Conservation (phyloP, 129 eudicot genomes). For the Ambrosia artemisiifolia region DNA sequence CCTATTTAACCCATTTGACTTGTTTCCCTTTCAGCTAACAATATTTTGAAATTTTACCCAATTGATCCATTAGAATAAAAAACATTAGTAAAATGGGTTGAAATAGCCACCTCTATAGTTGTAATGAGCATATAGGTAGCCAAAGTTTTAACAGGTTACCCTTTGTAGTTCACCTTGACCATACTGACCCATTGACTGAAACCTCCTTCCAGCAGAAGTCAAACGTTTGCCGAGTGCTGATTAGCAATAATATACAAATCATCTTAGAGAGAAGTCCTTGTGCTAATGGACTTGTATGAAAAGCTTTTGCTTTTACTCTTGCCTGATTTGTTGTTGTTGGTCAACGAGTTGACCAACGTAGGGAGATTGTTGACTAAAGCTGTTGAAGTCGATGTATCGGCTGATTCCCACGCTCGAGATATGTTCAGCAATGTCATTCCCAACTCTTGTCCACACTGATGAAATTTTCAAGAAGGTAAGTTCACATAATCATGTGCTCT, state of each 20-base stretch:
- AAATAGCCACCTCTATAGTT: slow-evolving; percentile 11
- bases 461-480: not conserved
- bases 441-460: slow-evolving; percentile 87
- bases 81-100: not conserved
- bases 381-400: slow-evolving; percentile 72
- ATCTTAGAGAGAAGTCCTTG: slow-evolving; percentile 16
- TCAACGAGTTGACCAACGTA: slow-evolving; percentile 38
- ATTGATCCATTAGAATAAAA: too few species aligned
- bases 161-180: slow-evolving; percentile 88
- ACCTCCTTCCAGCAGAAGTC: slow-evolving; percentile 87
- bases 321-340: slow-evolving; percentile 65
- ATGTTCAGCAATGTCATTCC: slow-evolving; percentile 73
- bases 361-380: slow-evolving; percentile 65
- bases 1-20: not conserved
- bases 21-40: too few species aligned
- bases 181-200: slow-evolving; percentile 93
- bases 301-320: slow-evolving; percentile 35
- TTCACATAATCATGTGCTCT: slow-evolving; percentile 3
- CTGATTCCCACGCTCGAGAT: slow-evolving; percentile 89
- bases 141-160: slow-evolving; percentile 49
- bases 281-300: slow-evolving; percentile 8
- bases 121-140: slow-evolving; percentile 2
- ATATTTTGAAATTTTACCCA: too few species aligned
- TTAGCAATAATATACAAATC: slow-evolving; percentile 31
- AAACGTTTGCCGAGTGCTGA: slow-evolving; percentile 86